Base-by-base conservation (phyloP, 1,284 basidiomycete genomes). In the Hypsizygus ulmarius region DNA sequence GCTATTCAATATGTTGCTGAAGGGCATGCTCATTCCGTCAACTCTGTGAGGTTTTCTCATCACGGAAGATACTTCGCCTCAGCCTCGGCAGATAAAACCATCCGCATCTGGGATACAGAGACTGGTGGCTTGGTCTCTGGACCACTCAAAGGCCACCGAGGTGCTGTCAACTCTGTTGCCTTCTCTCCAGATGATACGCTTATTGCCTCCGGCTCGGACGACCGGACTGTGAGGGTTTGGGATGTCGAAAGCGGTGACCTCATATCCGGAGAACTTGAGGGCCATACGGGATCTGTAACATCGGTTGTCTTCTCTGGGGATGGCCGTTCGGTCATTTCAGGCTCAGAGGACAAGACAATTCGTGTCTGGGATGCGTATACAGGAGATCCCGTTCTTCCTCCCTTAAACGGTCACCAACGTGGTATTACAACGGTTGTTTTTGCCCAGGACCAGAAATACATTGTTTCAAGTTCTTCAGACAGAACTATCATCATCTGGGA, bases 321-420 rank as follows among this genome's bases (percentile, higher is more conserved):
- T 35, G 49, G 45, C 15, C 28, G 18, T 10, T 35, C 12, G 3
- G 36, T 61, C 32, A 53, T 50, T 2, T 61, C 58, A n/a, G 51
- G 55, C n/a, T 63, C 61, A 4, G 39, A 41, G 11, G 61, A 63
- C 33, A 58, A 48, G 27, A 60, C 56, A 8, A 53, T 62, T 45
- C 50, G 56, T 14, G 39, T 63, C 11, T 63, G 58, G 59, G 52
- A 60, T 47, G 38, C 50, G 2, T 41, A 45, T 7, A 58, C 54
- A 3, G 50, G 39, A 18, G 27, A 36, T 11, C 28, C 43, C 15
- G 8, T 38, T 3, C 27, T 18, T 28, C 30, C 33, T n/a, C 44
- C 45, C 11, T 18, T 47, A 9, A 53, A 59, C n/a, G 59, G 59
- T 8, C 58, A 65, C 32, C 47, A 45, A 7, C 47, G 50, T 9